Evolutionary conservation across 257 asterid species (phyloP), one percentile per base, ranked within the genome.

Genomic region (Solanum infundibuliforme): DNA sequence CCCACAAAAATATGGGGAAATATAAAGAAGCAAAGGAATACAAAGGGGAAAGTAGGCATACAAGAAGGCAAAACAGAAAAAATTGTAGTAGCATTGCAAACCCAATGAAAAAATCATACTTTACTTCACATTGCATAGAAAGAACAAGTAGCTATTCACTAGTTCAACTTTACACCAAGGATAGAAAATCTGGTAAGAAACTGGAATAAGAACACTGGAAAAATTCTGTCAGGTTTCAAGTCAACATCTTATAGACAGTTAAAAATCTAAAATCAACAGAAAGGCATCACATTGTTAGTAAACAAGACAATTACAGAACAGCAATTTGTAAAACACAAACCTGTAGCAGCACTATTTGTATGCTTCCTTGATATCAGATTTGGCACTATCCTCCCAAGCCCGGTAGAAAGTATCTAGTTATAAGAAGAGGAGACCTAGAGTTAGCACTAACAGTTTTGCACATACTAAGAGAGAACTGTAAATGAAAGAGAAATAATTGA

Each of bases 301-400:
- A 81, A 29, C 9, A 38, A 81, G 68, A 81, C 85, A 81, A 46
- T 46, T 46, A 81, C 68, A 81, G 25, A 29, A 81, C 18, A 46
- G 66, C 25, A 86, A 69, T 72, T 31, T 72, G 83, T 25, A 41
- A 87, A 32, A 55, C 5, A 87, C 87, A 20, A 86, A 94, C 98
- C 96, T 91, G 97, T 94, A 76, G 99, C 98, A 18, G 98, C 98
- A 90, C 98, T 95, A 87, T 96, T 96, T 18, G 99, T 96, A 90
- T 96, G 99, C 92, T 96, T 96, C 91, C 99, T 94, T 86, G 98
- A 96, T 91, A 96, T 96, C 94, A 96, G 89, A 89, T 96, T 96
- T 36, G 99, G 99, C 85, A 96, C 98, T 90, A 96, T 96, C 93
- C 99, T 94, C 86, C 99, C 99, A 89, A 96, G 98, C 84, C 98